Evolutionary conservation across 2,329 filamentous ascomycete genomes (phyloP).

Genomic region (Endocalyx cinctus): DNA sequence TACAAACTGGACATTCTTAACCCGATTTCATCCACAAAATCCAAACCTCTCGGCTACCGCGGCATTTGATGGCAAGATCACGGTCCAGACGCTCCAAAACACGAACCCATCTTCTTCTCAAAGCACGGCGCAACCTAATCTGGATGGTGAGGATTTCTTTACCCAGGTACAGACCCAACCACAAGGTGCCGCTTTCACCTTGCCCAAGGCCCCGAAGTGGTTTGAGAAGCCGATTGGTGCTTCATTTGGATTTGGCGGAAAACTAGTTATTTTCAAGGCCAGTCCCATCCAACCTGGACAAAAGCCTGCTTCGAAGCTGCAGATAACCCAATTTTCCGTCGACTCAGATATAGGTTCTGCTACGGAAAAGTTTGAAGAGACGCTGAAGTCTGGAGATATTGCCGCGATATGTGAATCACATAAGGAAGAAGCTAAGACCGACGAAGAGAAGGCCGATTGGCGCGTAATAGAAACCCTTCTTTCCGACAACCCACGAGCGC

Average conservation of each 20-base stretch:
- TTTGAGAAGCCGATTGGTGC: conserved; percentile 78
- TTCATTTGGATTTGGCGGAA: conserved; percentile 93
- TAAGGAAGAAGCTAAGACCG: conserved; percentile 68
- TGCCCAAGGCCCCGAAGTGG: conserved; percentile 86
- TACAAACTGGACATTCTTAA: conserved; percentile 99
- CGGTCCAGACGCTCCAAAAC: conserved; percentile 89
- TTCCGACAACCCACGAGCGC: conserved; percentile 76
- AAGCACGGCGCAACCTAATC: conserved; percentile 58
- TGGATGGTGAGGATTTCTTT: conserved; percentile 96
- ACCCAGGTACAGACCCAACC: conserved; percentile 88
- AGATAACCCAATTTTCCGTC: conserved; percentile 82
- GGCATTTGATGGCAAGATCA: conserved; percentile 95
- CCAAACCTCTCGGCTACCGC: conserved; percentile 90
- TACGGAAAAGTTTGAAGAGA: conserved; percentile 81
- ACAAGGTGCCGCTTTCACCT: conserved; percentile 82
- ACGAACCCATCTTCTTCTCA: conserved; percentile 76
- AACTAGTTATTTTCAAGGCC: conserved; percentile 71
- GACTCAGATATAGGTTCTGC: conserved; percentile 81
- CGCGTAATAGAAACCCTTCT: conserved; percentile 86
- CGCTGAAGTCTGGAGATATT: conserved; percentile 73
- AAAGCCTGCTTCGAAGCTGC: conserved; percentile 67
- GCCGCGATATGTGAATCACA: conserved; percentile 74
- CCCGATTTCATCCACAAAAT: conserved; percentile 89
- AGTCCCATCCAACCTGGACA: conserved; percentile 57
- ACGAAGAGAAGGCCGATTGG: conserved; percentile 96